Evolutionary conservation across 345 rosid genomes (phyloP).

Genomic region (Aegle marmelos): DNA sequence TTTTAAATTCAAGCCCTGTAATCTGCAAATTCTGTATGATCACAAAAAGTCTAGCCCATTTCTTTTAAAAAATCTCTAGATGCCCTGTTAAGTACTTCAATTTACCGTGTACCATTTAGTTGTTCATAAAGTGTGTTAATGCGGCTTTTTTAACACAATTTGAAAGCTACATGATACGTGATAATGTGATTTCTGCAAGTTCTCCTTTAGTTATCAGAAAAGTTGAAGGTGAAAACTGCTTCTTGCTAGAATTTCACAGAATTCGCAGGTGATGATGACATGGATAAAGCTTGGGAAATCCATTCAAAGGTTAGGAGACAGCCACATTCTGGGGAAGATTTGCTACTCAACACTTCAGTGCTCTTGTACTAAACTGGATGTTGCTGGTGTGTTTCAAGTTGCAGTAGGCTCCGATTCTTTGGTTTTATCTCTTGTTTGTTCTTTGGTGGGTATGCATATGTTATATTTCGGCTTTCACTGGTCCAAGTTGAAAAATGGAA

Average conservation of each 20-base stretch:
- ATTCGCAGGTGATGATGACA: neutral
- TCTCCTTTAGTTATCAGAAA: neutral
- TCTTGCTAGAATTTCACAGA: neutral
- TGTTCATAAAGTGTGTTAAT: neutral
- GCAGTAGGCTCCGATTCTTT: neutral
- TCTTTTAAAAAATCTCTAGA: neutral
- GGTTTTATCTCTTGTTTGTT: neutral
- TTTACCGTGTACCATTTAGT: neutral
- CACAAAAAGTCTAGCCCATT: neutral
- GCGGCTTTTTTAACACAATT: neutral
- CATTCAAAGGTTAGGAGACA: neutral
- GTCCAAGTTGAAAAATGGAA: too few relatives aligned
- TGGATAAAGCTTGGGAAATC: neutral
- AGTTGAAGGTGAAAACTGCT: neutral
- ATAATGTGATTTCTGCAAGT: neutral
- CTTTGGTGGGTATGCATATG: neutral
- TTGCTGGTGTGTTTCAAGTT: neutral
- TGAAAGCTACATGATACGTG: neutral
- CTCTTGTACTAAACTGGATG: neutral
- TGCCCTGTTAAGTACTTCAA: neutral
- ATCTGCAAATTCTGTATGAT: slow-evolving; percentile 16
- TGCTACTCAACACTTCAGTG: neutral
- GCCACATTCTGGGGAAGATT: neutral
- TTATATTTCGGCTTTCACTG: neutral
- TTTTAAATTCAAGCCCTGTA: neutral